phyloP scores from a whole-genome alignment of 495 filamentous ascomycete species.

The Trichoderma parareesei region DNA sequence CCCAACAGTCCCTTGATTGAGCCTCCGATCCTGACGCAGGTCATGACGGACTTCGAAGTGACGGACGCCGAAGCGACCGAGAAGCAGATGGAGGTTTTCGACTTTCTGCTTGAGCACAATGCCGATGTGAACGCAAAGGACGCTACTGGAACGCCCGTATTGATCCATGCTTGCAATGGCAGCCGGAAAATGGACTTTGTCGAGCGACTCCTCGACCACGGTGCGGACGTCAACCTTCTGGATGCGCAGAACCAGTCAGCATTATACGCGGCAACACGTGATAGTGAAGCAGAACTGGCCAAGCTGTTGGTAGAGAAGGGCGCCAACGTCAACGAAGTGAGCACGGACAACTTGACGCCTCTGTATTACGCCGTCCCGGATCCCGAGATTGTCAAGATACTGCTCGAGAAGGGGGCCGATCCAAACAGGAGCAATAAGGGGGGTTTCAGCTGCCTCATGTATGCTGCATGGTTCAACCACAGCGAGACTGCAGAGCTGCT shows the following conservation, averaged over 20 bases:
- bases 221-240: not conserved
- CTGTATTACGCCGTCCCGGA: not conserved
- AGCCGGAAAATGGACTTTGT: not conserved
- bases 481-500: slow-evolving; percentile 8
- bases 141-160: not conserved
- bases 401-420: slow-evolving; percentile 14
- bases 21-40: not conserved
- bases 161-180: not conserved
- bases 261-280: not conserved
- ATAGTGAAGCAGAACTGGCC: not conserved
- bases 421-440: slow-evolving; percentile 1
- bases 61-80: not conserved
- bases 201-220: not conserved
- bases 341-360: not conserved
- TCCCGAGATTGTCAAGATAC: slow-evolving; percentile 1
- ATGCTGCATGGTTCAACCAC: slow-evolving; percentile 9
- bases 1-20: not conserved
- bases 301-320: not conserved
- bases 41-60: not conserved
- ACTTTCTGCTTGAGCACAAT: not conserved
- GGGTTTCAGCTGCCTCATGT: not conserved
- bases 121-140: not conserved
- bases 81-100: not conserved
- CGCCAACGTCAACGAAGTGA: not conserved
- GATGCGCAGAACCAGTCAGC: not conserved